phyloP scores from a whole-genome alignment of 208 protist species.

The Leptomonas seymouri region DNA sequence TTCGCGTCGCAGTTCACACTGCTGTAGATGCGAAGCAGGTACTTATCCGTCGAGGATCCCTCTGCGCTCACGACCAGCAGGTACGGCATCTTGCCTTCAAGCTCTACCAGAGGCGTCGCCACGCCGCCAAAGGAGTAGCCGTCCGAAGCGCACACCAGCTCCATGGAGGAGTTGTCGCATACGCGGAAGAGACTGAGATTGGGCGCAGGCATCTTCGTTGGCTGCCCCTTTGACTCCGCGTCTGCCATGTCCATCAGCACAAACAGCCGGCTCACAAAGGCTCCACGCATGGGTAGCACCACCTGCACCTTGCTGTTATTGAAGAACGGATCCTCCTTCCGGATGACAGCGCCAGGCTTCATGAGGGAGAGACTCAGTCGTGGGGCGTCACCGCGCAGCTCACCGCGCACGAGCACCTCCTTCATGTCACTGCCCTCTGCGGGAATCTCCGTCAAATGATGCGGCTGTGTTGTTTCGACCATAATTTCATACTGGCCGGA shows the following conservation, averaged over 20 bases:
- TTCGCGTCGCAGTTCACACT: slow-evolving; percentile 38
- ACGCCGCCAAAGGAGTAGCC: slow-evolving; percentile 50
- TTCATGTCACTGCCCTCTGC: slow-evolving; percentile 53
- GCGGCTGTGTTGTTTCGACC: slow-evolving; percentile 73
- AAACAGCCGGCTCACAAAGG: slow-evolving; percentile 58
- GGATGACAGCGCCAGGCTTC: slow-evolving; percentile 29
- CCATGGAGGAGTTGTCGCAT: slow-evolving; percentile 51
- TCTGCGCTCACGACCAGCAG: slow-evolving; percentile 64
- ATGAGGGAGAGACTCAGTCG: slow-evolving; percentile 17
- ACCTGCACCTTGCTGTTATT: slow-evolving; percentile 62
- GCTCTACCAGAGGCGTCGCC: slow-evolving; percentile 44
- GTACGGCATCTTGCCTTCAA: slow-evolving; percentile 53
- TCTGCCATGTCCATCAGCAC: slow-evolving; percentile 49
- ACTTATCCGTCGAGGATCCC: slow-evolving; percentile 49
- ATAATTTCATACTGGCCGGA: slow-evolving; percentile 61
- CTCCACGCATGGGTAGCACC: slow-evolving; percentile 27
- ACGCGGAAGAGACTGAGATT: slow-evolving; percentile 66
- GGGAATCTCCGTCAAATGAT: slow-evolving; percentile 39
- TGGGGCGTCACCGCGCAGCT: slow-evolving; percentile 31
- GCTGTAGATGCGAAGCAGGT: slow-evolving; percentile 69
- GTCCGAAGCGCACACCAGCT: slow-evolving; percentile 57
- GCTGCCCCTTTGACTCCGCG: slow-evolving; percentile 31
- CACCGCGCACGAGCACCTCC: slow-evolving; percentile 42
- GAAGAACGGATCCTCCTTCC: slow-evolving; percentile 54
- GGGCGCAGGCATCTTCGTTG: slow-evolving; percentile 26